Base-by-base conservation (phyloP, 164 flowering plant species). In the Berberis vulgaris region DNA sequence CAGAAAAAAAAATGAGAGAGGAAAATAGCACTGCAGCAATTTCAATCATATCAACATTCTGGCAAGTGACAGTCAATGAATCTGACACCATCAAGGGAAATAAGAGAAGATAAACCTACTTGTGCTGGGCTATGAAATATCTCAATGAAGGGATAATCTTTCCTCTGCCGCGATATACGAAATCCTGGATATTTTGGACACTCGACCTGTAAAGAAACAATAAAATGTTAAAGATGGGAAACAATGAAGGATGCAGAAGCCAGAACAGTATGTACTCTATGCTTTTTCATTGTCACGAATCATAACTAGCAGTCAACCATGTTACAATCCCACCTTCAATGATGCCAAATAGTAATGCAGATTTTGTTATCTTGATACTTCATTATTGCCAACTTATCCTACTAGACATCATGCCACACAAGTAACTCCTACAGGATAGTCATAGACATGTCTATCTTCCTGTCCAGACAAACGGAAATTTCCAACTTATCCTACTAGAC, bases 111-210 rank as follows among this genome's bases (percentile, higher is more conserved):
- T 3, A 4, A 50, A 64, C 72, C 8, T 78, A 89, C 97, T 63
- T 89, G 90, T 76, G 77, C 79, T 43, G 98, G 98, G 60, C 82
- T 88, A 52, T 93, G 86, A 78, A 90, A 90, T 60, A 93, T 78
- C 73, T 90, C 97, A 10, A 93, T 75, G 67, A 90, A 93, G 47
- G 98, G 98, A 69, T 93, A 93, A 60, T 93, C 98, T 72, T 81
- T 87, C 78, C 68, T 81, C 70, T 88, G 91, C 43, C 96, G 81
- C n/a, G 87, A 67, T 59, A 93, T 75, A 69, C 98, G 89, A 65
- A 93, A 93, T 40, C 97, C 97, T 57, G 96, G 97, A 78, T 86
- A 93, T 65, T 93, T 93, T 13, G 98, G 96, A 64, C 98, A 93
- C 70, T 93, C 98, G 69, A 90, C 97, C 96, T 90, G 78, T 26